These are phyloP conservation scores for Fusarium tricinctum DNA, from an alignment of 2,329 filamentous ascomycete species.

Conservation along the genomic window DNA sequence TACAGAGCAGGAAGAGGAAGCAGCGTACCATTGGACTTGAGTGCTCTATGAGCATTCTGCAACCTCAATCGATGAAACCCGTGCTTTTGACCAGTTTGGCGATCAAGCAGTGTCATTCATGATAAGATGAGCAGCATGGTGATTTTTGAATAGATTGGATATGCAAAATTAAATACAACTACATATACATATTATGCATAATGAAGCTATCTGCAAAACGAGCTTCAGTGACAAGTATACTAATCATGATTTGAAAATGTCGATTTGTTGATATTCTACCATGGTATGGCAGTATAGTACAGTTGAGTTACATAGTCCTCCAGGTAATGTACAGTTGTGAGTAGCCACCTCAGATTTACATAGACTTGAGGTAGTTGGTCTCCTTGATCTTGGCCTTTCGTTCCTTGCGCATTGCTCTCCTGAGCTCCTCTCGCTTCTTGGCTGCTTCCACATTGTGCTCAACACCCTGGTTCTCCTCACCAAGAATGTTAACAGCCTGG, in stretches of 20 bases:
- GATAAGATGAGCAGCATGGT: slow-evolving; percentile 41
- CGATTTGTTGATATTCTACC: slow-evolving; percentile 29
- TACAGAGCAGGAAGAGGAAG: slow-evolving; percentile 94
- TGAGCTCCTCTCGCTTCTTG: slow-evolving; percentile 72
- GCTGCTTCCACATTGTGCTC: slow-evolving; percentile 63
- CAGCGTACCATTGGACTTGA: slow-evolving; percentile 91
- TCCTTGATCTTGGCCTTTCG: slow-evolving; percentile 85
- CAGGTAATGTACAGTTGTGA: slow-evolving; percentile 48
- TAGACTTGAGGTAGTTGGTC: slow-evolving; percentile 85
- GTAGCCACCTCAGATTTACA: slow-evolving; percentile 62
- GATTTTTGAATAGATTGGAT: slow-evolving; percentile 34
- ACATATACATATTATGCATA: slow-evolving; percentile 1
- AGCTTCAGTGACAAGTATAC: neutral
- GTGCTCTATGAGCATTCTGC: slow-evolving; percentile 60
- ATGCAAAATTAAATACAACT: slow-evolving; percentile 19
- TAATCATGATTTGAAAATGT: slow-evolving; percentile 2
- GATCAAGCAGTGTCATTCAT: slow-evolving; percentile 13
- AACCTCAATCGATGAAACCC: slow-evolving; percentile 28
- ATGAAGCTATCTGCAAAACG: neutral
- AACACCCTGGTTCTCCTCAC: slow-evolving; percentile 58
- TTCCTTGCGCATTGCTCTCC: slow-evolving; percentile 79
- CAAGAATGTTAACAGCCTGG: slow-evolving; percentile 81
- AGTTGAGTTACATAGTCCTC: slow-evolving; percentile 41
- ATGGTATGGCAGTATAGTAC: slow-evolving; percentile 47
- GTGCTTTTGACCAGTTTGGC: slow-evolving; percentile 11